Evolutionary conservation across 108 stramenopile genomes (phyloP), one percentile per base, ranked within the genome.

Genomic region (Fistulifera pelliculosa): DNA sequence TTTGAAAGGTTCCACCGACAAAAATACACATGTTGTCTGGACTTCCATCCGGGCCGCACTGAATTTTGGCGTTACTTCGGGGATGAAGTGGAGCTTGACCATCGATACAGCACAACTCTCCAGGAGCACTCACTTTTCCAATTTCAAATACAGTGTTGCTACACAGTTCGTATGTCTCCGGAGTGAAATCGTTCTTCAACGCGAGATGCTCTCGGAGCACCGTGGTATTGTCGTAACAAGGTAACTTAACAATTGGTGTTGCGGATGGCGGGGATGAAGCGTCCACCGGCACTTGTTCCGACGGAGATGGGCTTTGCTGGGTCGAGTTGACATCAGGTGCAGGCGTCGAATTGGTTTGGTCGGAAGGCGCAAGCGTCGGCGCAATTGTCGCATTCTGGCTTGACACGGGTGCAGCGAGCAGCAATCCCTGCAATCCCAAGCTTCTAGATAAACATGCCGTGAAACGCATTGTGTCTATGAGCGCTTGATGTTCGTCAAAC

Each of bases 41-140:
- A 16, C 44, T 66, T 25, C 71, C 71, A 47, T 73, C 65, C 13
- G 48, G 19, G n/a, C 71, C 71, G 50, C 71, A 73, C 27, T 66
- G 71, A 52, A 60, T 58, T 11, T 49, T 54, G 28, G 65, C 58
- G 40, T 73, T 73, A 6, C 65, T 56, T 48, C 65, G 49, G 2
- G 65, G 57, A 19, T 49, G 47, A 28, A 73, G 38, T 16, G 57
- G 65, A 26, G 61, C 19, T 51, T 73, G 52, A 28, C 71, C 71
- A 25, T 66, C 51, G 1, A 47, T 53, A 27, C 50, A 51, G 50
- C 50, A 51, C 21, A 65, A 51, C 10, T 28, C 26, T 17, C 54
- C 60, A 22, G 45, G 45, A 8, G 50, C 56, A 25, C 38, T 41
- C 41, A 52, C 24, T 18, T 12, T 1, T 21, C 71, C 71, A 41